phyloP scores from a whole-genome alignment of 352 stramenopile species.

The Phytophthora aleatoria region DNA sequence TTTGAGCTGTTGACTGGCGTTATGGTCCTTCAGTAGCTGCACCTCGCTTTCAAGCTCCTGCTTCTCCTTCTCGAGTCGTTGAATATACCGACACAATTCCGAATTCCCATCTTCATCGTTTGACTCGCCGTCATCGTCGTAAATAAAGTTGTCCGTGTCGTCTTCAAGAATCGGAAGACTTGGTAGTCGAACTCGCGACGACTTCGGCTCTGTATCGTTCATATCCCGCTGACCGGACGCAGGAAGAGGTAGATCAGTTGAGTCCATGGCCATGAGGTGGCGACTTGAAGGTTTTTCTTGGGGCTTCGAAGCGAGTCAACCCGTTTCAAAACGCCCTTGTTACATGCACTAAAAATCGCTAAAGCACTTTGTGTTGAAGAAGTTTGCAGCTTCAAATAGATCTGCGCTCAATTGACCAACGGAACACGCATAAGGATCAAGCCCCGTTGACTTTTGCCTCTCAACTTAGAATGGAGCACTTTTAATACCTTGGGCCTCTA shows the following conservation, averaged over 20 bases:
- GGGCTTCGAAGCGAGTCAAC: not conserved
- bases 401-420: not conserved
- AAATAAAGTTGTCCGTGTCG: slow-evolving; percentile 35
- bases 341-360: not conserved
- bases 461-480: slow-evolving; percentile 18
- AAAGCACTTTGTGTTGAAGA: not conserved
- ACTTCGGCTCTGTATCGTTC: slow-evolving; percentile 19
- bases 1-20: slow-evolving; percentile 44
- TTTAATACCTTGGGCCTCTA: not conserved
- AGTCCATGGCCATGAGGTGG: slow-evolving; percentile 24
- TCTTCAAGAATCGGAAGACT: slow-evolving; percentile 36
- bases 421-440: not conserved
- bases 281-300: not conserved
- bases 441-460: not conserved
- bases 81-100: slow-evolving; percentile 57
- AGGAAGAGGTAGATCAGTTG: slow-evolving; percentile 15
- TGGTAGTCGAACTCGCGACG: slow-evolving; percentile 11
- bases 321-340: slow-evolving; percentile 24
- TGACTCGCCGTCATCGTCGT: slow-evolving; percentile 38
- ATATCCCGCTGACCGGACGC: slow-evolving; percentile 13
- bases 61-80: slow-evolving; percentile 56
- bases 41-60: slow-evolving; percentile 48
- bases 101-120: slow-evolving; percentile 30
- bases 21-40: slow-evolving; percentile 40
- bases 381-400: slow-evolving; percentile 25